A percentile compares a stretch with the other conserved stretches of the same genome.
Evolutionary conservation across 176 grass and related monocot species (phyloP).

Genomic region (Paspalum vaginatum): DNA sequence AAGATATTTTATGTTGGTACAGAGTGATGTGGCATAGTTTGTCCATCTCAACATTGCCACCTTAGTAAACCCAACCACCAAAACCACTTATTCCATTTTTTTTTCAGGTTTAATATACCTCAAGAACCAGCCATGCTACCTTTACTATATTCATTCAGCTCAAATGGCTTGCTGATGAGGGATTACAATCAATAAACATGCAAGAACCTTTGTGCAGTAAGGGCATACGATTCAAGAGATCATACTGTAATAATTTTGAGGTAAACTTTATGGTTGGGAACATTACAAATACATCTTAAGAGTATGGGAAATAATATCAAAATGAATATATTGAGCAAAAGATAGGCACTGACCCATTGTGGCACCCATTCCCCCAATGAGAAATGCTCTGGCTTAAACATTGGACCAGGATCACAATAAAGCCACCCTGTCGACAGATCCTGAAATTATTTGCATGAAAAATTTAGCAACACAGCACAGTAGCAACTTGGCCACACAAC

Average conservation of each 20-base stretch:
- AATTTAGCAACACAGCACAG: conserved; percentile 32
- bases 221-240: neutral
- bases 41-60: too few species aligned
- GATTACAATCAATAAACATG: neutral
- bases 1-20: too few species aligned
- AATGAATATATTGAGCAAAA: conserved; percentile 27
- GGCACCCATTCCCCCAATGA: conserved; percentile 59
- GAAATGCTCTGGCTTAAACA: conserved; percentile 89
- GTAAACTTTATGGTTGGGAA: neutral
- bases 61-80: too few species aligned
- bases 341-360: conserved; percentile 57
- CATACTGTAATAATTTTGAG: neutral
- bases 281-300: neutral
- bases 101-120: too few species aligned
- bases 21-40: too few species aligned
- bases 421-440: conserved; percentile 96
- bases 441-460: conserved; percentile 51
- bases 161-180: neutral
- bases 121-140: too few species aligned
- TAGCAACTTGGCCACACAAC: conserved; percentile 27
- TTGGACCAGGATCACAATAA: conserved; percentile 80
- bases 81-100: too few species aligned
- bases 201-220: neutral
- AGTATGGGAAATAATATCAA: conserved; percentile 15
- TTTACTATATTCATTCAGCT: neutral